phyloP scores from a whole-genome alignment of 352 stramenopile genomes.

The Phytophthora cryptogea region DNA sequence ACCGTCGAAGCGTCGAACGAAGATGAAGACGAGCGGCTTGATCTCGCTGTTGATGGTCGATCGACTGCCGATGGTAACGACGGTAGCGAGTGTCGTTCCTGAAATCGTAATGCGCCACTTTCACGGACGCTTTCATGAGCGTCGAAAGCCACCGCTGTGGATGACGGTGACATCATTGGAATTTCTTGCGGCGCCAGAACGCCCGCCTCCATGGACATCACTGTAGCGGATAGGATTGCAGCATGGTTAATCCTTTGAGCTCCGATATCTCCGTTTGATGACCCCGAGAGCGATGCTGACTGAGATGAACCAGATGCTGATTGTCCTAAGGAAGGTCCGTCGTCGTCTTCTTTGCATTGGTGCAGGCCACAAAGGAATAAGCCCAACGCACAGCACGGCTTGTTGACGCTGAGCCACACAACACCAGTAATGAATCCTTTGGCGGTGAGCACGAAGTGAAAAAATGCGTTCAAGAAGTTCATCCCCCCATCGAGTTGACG shows the following conservation, averaged over 20 bases:
- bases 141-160: conserved; percentile 17
- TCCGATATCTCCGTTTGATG: conserved; percentile 19
- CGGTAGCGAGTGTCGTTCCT: conserved; percentile 26
- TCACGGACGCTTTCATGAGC: conserved; percentile 29
- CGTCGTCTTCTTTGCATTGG: conserved; percentile 27
- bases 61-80: conserved; percentile 17
- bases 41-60: conserved; percentile 16
- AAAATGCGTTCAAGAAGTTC: conserved; percentile 51
- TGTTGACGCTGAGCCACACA: conserved; percentile 73
- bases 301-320: conserved; percentile 29
- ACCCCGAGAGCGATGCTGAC: conserved; percentile 34
- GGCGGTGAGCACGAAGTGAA: conserved; percentile 62
- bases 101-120: conserved; percentile 12
- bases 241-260: conserved; percentile 8
- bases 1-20: conserved; percentile 33
- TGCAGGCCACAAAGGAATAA: conserved; percentile 38
- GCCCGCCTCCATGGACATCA: conserved; percentile 33
- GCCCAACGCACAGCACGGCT: conserved; percentile 51
- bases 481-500: conserved; percentile 16
- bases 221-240: conserved; percentile 13
- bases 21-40: conserved; percentile 36
- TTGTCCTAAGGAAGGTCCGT: conserved; percentile 20
- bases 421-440: conserved; percentile 70
- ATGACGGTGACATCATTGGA: conserved; percentile 10
- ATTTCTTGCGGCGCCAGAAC: conserved; percentile 14